Conservation (phyloP, 163 green algal genomes). For the Chloromonas sp. region DNA sequence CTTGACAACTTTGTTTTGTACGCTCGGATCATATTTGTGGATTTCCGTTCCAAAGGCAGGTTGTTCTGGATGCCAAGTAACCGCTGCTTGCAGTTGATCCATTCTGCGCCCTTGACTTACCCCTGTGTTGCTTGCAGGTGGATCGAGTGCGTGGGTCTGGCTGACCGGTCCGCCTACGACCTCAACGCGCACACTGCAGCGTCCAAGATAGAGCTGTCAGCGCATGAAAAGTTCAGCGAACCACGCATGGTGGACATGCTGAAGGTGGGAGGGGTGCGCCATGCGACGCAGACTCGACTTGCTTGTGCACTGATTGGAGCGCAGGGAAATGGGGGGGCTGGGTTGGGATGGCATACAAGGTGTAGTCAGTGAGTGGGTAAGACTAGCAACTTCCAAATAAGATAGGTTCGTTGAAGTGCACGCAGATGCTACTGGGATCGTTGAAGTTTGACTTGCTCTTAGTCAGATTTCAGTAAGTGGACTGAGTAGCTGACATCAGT, state of each 20-base stretch:
- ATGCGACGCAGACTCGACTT: background rate
- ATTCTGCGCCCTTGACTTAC: no score
- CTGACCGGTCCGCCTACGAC: conserved; percentile 92
- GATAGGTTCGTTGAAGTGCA: no score
- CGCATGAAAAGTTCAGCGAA: conserved; percentile 76
- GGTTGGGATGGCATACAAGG: no score
- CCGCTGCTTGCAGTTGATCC: no score
- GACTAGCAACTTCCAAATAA: no score
- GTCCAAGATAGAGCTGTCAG: conserved; percentile 57
- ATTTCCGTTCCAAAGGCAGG: background rate
- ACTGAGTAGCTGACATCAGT: no score
- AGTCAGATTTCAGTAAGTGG: no score
- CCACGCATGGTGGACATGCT: conserved; percentile 43
- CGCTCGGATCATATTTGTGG: background rate
- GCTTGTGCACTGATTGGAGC: no score
- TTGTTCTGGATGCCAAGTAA: background rate
- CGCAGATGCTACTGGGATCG: no score
- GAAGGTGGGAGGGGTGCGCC: conserved; percentile 8
- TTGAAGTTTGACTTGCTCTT: no score
- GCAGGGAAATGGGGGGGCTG: no score
- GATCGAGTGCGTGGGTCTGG: conserved; percentile 96
- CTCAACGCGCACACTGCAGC: conserved; percentile 63
- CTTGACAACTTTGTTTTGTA: background rate
- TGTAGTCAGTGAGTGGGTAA: no score
- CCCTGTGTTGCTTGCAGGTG: conserved; percentile 18